Evolutionary conservation across 768 basidiomycete species (phyloP), one percentile per base, ranked within the genome.

Genomic region (Cantharellus cinnabarinus): DNA sequence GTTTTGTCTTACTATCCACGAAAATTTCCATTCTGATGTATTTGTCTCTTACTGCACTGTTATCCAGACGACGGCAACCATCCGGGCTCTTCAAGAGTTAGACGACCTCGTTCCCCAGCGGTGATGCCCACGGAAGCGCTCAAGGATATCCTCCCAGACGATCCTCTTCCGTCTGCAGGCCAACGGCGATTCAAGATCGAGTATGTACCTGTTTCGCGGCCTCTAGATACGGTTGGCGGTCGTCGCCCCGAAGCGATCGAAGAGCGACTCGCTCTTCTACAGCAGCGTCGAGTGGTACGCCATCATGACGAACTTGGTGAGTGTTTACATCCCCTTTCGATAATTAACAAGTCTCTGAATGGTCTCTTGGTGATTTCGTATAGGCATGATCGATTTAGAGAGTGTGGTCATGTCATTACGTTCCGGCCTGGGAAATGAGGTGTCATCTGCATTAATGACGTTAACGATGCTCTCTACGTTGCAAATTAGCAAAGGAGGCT

Each of bases 381-480:
- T 57, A 66, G 65, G 66, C 15, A 50, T 59, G 42, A 60, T 67
- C 51, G 93, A 98, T 65, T 81, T 97, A 60, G 91, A 95, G 66
- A 81, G 81, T n/a, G 75, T 99, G 56, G 82, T 82, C n/a, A 82
- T 99, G 83, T 86, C 87, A 39, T 72, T 99, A 44, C 84, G 91
- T 40, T 94, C 87, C 41, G 76, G 93, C 41, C 71, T 97, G 48
- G 76, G 82, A 4, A 75, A 79, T 52, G 94, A 99, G 69, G 72
- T 93, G 58, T 83, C 90, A 2, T 98, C 91, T 67, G 89, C 86
- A 3, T 71, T 99, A 64, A 89, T 90, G 29, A 87, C 88, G 3
- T 75, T 97, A 63, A 82, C 82, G 2, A 72, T 94, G 66, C 72
- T 95, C 59, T 84, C 85, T 7, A 81, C 82, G 2, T 81, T 88